Conservation (phyloP, 164 flowering plant species). For the Aristolochia californica region DNA sequence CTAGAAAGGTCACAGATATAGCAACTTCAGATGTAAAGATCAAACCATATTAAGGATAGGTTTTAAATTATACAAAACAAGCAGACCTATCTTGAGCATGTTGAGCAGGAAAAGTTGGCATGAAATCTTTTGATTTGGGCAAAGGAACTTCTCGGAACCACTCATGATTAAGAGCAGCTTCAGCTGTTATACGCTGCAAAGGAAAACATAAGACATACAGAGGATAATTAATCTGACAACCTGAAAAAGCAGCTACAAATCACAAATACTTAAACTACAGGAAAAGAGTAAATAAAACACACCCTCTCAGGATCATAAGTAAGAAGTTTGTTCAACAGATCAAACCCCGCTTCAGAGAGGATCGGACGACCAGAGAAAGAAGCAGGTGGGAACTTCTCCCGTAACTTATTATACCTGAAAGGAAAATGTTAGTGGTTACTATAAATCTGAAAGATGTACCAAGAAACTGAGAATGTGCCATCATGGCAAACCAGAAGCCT, state of each 20-base stretch:
- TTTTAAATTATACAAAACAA: constrained; percentile 1
- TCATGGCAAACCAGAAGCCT: constrained; percentile 62
- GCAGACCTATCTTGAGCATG: constrained; percentile 29
- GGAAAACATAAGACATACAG: constrained; percentile 1
- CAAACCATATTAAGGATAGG: background rate
- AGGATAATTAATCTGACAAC: background rate
- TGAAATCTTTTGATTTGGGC: constrained; percentile 47
- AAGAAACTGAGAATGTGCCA: constrained; percentile 29
- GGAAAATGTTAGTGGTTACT: constrained; percentile 29
- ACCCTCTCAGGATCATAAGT: constrained; percentile 91
- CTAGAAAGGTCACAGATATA: constrained; percentile 23
- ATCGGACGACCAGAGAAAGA: constrained; percentile 86
- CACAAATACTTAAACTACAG: background rate
- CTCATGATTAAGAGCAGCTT: constrained; percentile 59
- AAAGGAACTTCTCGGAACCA: constrained; percentile 75
- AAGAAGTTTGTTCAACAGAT: constrained; percentile 70
- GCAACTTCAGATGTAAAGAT: background rate
- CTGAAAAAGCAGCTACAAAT: too few species aligned
- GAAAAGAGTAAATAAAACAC: background rate
- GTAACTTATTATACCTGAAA: constrained; percentile 78
- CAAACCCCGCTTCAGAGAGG: constrained; percentile 92
- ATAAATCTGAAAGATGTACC: constrained; percentile 10
- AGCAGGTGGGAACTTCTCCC: constrained; percentile 66
- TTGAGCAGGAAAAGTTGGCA: constrained; percentile 47
- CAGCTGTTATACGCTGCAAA: constrained; percentile 61